phyloP scores from a whole-genome alignment of 768 basidiomycete genomes.

The Mycena sanguinolenta region DNA sequence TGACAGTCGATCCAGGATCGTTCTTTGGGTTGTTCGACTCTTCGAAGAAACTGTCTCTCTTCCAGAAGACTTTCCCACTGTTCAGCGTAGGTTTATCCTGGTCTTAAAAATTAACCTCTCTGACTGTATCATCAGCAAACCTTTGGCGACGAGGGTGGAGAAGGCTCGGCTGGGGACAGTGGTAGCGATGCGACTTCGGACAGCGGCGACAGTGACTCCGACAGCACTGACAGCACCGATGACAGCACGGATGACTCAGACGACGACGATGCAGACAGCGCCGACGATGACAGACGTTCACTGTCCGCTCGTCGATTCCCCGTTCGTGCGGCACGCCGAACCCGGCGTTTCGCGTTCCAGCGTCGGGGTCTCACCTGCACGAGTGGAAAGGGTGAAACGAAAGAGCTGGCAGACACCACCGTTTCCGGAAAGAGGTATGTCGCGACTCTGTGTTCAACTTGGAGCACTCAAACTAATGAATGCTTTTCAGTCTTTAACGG shows the following conservation, averaged over 20 bases:
- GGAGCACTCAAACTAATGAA: not conserved
- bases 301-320: not conserved
- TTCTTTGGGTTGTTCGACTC: constrained; percentile 31
- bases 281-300: constrained; percentile 4
- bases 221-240: not conserved
- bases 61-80: constrained; percentile 32
- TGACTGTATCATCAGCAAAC: constrained; percentile 9
- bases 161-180: not conserved
- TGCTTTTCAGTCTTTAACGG: not conserved
- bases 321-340: constrained; percentile 1
- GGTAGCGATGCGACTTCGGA: not conserved
- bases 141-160: constrained; percentile 17
- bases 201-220: not conserved
- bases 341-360: constrained; percentile 9
- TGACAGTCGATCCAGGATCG: not conserved
- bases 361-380: constrained; percentile 13
- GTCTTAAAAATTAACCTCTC: no score
- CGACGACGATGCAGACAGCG: not conserved
- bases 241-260: not conserved
- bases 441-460: no score
- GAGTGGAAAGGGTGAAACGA: not conserved
- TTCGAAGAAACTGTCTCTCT: constrained; percentile 28
- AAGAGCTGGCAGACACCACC: constrained; percentile 15
- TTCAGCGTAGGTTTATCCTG: constrained; percentile 16
- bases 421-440: constrained; percentile 25